phyloP scores from a whole-genome alignment of 176 grass and related monocot species.

The Eragrostis curvula region DNA sequence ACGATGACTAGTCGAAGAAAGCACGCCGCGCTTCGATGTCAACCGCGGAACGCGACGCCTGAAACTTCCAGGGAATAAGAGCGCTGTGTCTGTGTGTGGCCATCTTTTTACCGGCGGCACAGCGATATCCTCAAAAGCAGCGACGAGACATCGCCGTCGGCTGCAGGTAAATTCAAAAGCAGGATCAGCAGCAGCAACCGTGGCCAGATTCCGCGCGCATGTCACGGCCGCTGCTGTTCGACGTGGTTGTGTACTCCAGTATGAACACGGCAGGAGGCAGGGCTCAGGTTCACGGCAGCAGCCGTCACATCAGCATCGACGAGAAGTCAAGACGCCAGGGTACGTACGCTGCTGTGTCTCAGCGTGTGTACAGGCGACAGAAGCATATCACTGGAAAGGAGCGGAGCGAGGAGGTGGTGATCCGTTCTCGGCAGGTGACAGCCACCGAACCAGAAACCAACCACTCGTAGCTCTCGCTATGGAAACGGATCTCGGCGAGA shows the following conservation, averaged over 20 bases:
- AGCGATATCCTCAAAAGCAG: slow-evolving; percentile 6
- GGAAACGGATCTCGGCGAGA: slow-evolving; percentile 26
- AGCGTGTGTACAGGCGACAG: not conserved
- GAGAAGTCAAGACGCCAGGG: not conserved
- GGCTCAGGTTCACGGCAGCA: not conserved
- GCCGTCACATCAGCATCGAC: slow-evolving; percentile 9
- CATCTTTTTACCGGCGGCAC: not conserved
- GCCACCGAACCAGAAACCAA: not conserved
- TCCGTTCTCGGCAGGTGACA: slow-evolving; percentile 24
- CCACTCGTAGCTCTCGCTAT: not conserved
- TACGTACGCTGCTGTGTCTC: not conserved
- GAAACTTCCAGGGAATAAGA: not conserved
- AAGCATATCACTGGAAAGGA: not conserved
- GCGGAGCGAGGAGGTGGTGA: not conserved
- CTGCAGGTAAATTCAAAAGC: not conserved
- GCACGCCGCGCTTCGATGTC: not conserved
- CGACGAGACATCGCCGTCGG: slow-evolving; percentile 10
- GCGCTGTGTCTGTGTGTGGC: not conserved
- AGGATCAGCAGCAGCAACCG: not conserved
- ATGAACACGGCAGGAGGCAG: not conserved
- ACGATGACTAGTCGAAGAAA: slow-evolving; percentile 1
- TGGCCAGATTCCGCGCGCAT: not conserved
- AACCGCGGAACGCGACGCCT: slow-evolving; percentile 23
- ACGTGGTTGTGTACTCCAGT: too few relatives aligned
- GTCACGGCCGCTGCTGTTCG: not conserved